These are phyloP conservation scores for Phylloporus arenicola DNA, from an alignment of 768 basidiomycete species.

Conservation along the genomic window DNA sequence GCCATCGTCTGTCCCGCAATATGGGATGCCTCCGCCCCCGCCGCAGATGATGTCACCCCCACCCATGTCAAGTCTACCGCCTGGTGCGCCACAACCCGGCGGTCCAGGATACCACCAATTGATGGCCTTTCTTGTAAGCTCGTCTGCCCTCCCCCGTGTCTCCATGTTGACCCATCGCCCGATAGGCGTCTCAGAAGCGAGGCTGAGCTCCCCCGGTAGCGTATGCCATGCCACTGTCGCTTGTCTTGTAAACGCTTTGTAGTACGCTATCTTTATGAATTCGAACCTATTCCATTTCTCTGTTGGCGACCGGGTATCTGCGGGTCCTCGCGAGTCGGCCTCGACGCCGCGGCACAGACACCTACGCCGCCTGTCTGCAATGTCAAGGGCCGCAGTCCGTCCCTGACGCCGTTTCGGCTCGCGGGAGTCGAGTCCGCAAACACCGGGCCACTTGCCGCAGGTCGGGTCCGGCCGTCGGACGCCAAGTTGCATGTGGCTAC, in stretches of 20 bases:
- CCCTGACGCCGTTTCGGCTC: no score
- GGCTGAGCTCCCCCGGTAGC: slow-evolving; percentile 3
- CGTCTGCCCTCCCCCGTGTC: background rate
- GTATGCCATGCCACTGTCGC: background rate
- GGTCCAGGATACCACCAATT: slow-evolving; percentile 53
- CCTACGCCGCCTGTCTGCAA: no score
- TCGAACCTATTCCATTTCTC: slow-evolving; percentile 9
- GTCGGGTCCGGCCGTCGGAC: no score
- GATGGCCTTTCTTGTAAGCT: slow-evolving; percentile 62
- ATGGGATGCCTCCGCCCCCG: slow-evolving; percentile 38
- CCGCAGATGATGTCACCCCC: slow-evolving; percentile 42
- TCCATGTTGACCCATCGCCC: background rate
- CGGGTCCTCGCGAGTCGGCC: background rate
- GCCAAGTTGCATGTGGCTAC: no score
- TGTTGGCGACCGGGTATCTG: background rate
- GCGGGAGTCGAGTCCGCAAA: no score
- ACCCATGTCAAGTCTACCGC: slow-evolving; percentile 37
- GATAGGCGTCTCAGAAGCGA: slow-evolving; percentile 29
- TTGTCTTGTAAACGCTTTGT: slow-evolving; percentile 12
- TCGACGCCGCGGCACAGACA: background rate
- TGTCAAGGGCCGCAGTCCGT: no score
- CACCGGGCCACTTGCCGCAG: no score
- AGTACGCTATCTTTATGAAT: slow-evolving; percentile 26
- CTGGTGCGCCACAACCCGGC: slow-evolving; percentile 39
- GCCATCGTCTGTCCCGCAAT: slow-evolving; percentile 25